Evolutionary conservation across 1,284 basidiomycete species (phyloP).

Genomic region (Coriolopsis trogii): DNA sequence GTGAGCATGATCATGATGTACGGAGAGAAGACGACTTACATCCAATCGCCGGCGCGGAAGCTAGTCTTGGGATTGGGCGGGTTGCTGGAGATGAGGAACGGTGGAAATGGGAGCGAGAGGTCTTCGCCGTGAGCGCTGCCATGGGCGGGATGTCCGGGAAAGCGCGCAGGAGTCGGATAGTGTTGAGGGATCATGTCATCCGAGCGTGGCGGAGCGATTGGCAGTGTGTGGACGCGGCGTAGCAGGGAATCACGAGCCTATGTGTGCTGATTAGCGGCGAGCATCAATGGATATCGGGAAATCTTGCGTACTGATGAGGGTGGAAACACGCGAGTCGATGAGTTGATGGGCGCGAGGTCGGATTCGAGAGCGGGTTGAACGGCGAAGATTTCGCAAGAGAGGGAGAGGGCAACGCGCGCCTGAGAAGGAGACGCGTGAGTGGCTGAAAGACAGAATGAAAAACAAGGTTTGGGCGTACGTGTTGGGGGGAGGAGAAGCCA

Average conservation of each 20-base stretch:
- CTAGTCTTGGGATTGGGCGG: constrained; percentile 74
- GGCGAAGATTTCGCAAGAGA: constrained; percentile 46
- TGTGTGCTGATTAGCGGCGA: no score
- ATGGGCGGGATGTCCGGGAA: constrained; percentile 2
- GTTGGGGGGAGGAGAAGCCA: constrained; percentile 14
- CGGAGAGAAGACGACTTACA: constrained; percentile 51
- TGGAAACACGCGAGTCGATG: no score
- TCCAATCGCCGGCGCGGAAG: constrained; percentile 79
- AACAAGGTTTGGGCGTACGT: constrained; percentile 8
- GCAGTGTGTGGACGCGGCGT: neutral
- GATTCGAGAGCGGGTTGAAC: constrained; percentile 57
- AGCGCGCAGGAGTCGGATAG: constrained; percentile 2
- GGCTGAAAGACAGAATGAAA: neutral
- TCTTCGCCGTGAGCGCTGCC: neutral
- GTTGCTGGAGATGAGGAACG: constrained; percentile 68
- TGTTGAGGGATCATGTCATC: constrained; percentile 9
- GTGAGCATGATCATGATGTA: neutral
- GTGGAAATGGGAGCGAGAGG: constrained; percentile 9
- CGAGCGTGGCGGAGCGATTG: no score
- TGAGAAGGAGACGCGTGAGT: constrained; percentile 32
- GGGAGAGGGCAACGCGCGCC: constrained; percentile 49
- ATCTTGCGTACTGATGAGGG: no score
- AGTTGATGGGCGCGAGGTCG: no score
- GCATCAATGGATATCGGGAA: no score
- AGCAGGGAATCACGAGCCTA: no score